Conservation (phyloP, 352 stramenopile genomes). For the Pythium chondricola region DNA sequence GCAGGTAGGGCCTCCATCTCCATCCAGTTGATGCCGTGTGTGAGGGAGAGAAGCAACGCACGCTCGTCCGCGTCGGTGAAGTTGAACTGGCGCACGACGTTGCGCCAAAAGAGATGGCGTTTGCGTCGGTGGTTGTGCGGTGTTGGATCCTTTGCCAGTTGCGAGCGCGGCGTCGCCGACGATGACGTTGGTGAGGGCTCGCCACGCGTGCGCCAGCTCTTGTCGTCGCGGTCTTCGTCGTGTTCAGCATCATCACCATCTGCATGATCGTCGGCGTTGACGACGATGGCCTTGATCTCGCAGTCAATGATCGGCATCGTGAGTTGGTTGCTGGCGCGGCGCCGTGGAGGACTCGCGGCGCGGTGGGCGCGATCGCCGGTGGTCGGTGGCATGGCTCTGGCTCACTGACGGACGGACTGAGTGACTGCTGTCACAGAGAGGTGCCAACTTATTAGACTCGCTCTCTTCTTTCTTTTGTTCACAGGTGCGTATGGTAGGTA, state of each 20-base stretch:
- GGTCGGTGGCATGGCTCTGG: background rate
- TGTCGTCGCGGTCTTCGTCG: constrained; percentile 20
- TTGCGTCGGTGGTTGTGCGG: constrained; percentile 11
- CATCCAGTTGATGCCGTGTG: constrained; percentile 58
- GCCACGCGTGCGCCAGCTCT: constrained; percentile 11
- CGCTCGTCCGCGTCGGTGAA: constrained; percentile 61
- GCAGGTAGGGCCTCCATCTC: constrained; percentile 38
- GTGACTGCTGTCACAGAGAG: too few relatives aligned
- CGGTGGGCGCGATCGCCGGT: background rate
- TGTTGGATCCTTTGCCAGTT: background rate
- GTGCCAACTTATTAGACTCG: too few relatives aligned
- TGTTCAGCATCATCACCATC: constrained; percentile 2
- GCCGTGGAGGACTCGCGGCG: background rate
- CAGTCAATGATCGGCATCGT: background rate
- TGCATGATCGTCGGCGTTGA: background rate
- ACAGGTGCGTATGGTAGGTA: too few relatives aligned
- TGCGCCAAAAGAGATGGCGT: constrained; percentile 64
- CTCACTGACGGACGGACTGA: too few relatives aligned
- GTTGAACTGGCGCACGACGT: constrained; percentile 77
- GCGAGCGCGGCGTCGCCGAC: background rate
- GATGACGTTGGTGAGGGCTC: constrained; percentile 11
- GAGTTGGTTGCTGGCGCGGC: background rate
- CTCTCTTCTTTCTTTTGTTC: too few relatives aligned
- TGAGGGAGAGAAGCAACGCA: constrained; percentile 54
- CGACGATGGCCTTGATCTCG: background rate